Base-by-base conservation (phyloP, 106 monocot genomes). In the Iris macrosiphon region DNA sequence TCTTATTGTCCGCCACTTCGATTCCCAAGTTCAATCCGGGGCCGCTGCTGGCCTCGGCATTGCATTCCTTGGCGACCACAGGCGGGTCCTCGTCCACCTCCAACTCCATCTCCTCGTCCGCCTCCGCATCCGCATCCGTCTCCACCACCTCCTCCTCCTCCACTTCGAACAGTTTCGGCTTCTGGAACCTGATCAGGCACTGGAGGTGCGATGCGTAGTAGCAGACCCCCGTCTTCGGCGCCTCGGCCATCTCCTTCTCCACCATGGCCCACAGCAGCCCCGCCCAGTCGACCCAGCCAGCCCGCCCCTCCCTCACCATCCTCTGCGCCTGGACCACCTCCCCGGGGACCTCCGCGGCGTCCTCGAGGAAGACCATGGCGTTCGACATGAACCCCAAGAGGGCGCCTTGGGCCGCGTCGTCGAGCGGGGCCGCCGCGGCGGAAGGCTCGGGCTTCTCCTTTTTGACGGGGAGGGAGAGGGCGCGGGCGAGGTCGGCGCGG, bases 261-360 rank as follows among this genome's bases (percentile, higher is more conserved):
- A 91, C 87, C 67, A 98, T 61, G 15, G 45, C 49, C 87, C 90
- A 91, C 60, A 98, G 54, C 60, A 98, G 44, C 30, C 70, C 83
- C 2, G 83, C 75, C 98, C 98, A 98, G 60, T 98, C 86, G 0
- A 98, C 90, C 75, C 78, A 83, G 27, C 75, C 63, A 20, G 91
- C 69, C 64, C 63, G 40, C 45, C 90, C 86, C 13, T 75, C 80
- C 70, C 62, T 85, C 20, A 98, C 78, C 32, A 79, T 4, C 61
- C 57, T 52, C 15, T 60, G 61, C 14, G 83, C 98, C 15, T 40
- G 21, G 14, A 62, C 67, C 16, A 80, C 80, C 62, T 86, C 90
- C 2, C 34, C 35, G 0, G 87, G 90, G 14, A 98, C 25, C 21
- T 87, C 87, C 52, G 80, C 81, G 19, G 78, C 76, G 7, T 85